Evolutionary conservation across 202 grass and related monocot genomes (phyloP).

Genomic region (Zoysia matrella): DNA sequence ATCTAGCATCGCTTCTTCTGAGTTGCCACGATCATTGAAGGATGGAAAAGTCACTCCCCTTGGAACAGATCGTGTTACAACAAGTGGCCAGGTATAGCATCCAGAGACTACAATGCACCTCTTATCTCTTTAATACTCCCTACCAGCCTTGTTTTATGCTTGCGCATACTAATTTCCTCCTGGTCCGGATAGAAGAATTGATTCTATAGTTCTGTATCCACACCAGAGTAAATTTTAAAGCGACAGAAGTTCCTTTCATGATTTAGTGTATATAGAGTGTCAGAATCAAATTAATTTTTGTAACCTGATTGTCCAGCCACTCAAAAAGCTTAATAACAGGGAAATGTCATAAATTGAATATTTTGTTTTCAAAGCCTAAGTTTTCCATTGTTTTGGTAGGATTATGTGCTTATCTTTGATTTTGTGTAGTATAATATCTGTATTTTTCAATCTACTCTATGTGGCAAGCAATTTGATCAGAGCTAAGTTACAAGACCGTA

Average conservation of each 20-base stretch:
- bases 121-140: no score
- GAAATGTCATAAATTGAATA: neutral
- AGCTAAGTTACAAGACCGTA: no score
- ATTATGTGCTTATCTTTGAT: neutral
- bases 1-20: conserved; percentile 51
- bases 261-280: neutral
- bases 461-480: no score
- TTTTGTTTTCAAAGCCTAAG: neutral
- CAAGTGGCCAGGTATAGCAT: conserved; percentile 52
- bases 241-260: neutral
- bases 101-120: neutral
- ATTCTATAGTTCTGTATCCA: neutral
- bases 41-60: conserved; percentile 35
- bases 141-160: conserved; percentile 15
- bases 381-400: conserved; percentile 13
- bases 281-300: neutral
- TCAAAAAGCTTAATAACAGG: neutral
- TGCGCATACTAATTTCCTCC: conserved; percentile 28
- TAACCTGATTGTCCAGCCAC: neutral
- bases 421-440: neutral
- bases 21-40: conserved; percentile 41
- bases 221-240: neutral
- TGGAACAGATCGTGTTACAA: conserved; percentile 11
- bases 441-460: neutral
- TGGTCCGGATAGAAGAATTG: conserved; percentile 10